Base-by-base conservation (phyloP, 768 basidiomycete genomes). In the Cystofilobasidium bisporidii region DNA sequence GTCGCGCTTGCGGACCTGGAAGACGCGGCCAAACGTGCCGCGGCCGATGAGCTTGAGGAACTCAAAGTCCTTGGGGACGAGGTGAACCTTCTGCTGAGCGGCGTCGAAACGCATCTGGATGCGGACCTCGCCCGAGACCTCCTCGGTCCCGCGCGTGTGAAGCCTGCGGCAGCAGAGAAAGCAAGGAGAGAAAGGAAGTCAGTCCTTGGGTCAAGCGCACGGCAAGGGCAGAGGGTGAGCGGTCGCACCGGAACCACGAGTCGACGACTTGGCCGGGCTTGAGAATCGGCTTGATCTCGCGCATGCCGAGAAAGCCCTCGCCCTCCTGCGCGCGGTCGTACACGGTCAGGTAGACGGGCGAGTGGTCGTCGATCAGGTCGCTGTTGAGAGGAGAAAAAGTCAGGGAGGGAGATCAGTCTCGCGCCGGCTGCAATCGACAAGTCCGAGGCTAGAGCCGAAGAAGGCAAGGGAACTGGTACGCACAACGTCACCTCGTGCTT, bases 401-500 rank as follows among this genome's bases (percentile, higher is more conserved):
- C 11, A 48, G 4, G 28, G 47, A 36, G 11, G 9, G 36, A 0
- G 32, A 4, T 24, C 30, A 50, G 32, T 12, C 6, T 36, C 6
- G 5, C 36, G 36, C 6, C 36, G n/a, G n/a, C n/a, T 36, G 33
- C 45, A n/a, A 26, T 9, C 28, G 28, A 28, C 61, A 14, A 22
- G 11, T n/a, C 17, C n/a, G 26, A 30, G 26, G 32, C 48, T 32
- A 11, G 60, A 3, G 9, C 20, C 36, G 10, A 36, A 18, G 9
- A 22, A 1, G 20, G 47, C 17, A 43, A 17, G 10, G 43, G 14
- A 43, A 22, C 4, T 11, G 43, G 18, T 3, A 83, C 93, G 78
- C 78, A 97, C 94, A 99, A 99, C 53, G 89, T 86, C 40, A 98
- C 96, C 77, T 98, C 88, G 76, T 98, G 94, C 79, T 99, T 99